These are phyloP conservation scores for Venustampulla echinocandica DNA, from an alignment of 495 filamentous ascomycete species.

Conservation along the genomic window DNA sequence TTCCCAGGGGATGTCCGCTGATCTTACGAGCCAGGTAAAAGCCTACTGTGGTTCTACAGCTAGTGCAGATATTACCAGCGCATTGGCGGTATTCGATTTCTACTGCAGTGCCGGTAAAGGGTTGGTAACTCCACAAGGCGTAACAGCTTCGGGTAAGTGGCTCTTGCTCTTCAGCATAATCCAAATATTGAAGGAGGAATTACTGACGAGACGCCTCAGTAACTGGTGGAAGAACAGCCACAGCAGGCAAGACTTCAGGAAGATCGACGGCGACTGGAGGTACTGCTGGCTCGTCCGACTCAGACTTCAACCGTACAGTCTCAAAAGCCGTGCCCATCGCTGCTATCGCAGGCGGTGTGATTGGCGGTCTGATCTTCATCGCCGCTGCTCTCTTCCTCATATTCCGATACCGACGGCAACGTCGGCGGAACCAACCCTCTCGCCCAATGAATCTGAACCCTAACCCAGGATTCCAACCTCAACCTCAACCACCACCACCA, in stretches of 20 bases:
- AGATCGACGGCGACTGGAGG: background rate
- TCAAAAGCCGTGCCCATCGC: background rate
- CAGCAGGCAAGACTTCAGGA: background rate
- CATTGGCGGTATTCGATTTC: slow-evolving; percentile 32
- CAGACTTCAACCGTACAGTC: background rate
- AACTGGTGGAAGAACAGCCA: background rate
- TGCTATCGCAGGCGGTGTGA: background rate
- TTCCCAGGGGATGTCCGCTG: slow-evolving; percentile 27
- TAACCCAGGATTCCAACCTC: background rate
- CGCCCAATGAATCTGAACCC: background rate
- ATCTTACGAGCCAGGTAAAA: slow-evolving; percentile 32
- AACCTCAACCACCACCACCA: background rate
- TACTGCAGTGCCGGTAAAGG: slow-evolving; percentile 41
- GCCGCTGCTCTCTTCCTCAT: background rate
- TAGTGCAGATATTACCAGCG: slow-evolving; percentile 37
- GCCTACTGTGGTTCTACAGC: slow-evolving; percentile 34
- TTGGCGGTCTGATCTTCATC: background rate
- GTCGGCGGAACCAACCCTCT: background rate
- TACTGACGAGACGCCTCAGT: background rate
- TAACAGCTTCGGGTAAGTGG: slow-evolving; percentile 29
- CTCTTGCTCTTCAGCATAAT: background rate
- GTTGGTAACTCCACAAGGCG: slow-evolving; percentile 27
- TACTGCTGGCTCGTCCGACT: background rate
- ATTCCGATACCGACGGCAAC: background rate
- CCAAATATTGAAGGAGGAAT: background rate